Conservation (phyloP, 163 green algal genomes). For the Volvox carteri region DNA sequence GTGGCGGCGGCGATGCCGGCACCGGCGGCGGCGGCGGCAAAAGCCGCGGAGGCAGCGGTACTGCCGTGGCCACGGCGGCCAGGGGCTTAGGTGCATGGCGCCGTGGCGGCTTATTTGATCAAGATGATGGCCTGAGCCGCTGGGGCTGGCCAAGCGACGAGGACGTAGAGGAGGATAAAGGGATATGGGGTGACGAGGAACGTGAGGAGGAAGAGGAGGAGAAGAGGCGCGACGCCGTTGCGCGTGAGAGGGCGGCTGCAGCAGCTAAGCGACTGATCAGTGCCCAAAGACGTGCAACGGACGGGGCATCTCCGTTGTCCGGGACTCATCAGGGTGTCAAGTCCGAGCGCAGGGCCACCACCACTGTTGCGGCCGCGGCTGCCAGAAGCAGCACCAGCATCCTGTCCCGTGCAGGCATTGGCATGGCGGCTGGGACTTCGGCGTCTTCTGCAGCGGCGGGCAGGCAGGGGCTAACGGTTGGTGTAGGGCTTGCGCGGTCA, state of each 20-base stretch:
- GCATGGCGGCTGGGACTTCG: not conserved
- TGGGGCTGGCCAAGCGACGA: slow-evolving; percentile 44
- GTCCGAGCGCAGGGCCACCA: not conserved
- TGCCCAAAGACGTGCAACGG: not conserved
- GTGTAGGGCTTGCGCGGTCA: not conserved
- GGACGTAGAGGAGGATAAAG: too few relatives aligned
- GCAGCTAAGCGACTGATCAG: not conserved
- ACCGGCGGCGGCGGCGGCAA: not conserved
- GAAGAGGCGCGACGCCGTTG: not conserved
- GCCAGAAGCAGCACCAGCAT: not conserved
- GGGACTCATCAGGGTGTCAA: not conserved
- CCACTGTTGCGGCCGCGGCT: not conserved
- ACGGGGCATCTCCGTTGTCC: not conserved
- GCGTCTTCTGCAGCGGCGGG: not conserved
- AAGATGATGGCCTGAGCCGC: not conserved
- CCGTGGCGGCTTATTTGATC: not conserved
- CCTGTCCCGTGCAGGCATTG: not conserved
- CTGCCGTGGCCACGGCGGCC: not conserved
- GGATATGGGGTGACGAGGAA: too few relatives aligned
- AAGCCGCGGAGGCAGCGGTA: not conserved
- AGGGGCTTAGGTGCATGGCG: not conserved
- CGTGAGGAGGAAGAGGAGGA: not conserved
- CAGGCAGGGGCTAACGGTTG: not conserved
- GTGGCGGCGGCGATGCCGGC: not conserved
- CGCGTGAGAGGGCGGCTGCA: not conserved